Conservation (phyloP, 192 early-diverging fungal species). For the Glomus cerebriforme region DNA sequence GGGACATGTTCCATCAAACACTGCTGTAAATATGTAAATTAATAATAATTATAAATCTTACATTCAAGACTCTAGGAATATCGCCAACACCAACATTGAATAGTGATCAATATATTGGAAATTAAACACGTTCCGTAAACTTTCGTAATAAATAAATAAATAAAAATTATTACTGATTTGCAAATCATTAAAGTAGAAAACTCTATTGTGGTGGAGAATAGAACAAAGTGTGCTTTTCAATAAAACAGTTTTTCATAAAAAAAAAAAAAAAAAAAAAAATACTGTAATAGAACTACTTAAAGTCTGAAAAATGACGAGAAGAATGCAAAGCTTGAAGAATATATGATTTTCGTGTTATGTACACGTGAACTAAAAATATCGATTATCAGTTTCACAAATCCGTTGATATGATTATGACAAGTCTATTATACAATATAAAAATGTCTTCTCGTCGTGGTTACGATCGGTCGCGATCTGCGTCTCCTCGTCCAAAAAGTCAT, state of each 20-base stretch:
- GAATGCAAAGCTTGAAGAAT: too few relatives aligned
- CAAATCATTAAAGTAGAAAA: constrained; percentile 37
- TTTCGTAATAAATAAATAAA: constrained; percentile 22
- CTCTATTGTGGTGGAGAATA: constrained; percentile 46
- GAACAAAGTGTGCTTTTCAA: constrained; percentile 53
- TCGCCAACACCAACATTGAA: constrained; percentile 56
- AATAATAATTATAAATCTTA: not conserved
- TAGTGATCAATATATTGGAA: constrained; percentile 46
- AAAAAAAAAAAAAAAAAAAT: too few relatives aligned
- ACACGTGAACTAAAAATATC: too few relatives aligned
- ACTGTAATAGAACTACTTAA: constrained; percentile 52
- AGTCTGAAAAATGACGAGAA: constrained; percentile 44
- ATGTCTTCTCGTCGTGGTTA: not conserved
- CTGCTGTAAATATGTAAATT: constrained; percentile 34
- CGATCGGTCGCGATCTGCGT: not conserved
- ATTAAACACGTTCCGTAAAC: constrained; percentile 54
- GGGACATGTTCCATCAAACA: too few relatives aligned
- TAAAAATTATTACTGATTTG: not conserved
- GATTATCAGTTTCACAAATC: too few relatives aligned
- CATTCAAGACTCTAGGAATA: constrained; percentile 29
- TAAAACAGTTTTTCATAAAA: constrained; percentile 55
- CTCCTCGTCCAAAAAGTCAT: not conserved
- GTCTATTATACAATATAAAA: not conserved
- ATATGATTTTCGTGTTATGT: too few relatives aligned
- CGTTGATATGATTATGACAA: too few relatives aligned